Evolutionary conservation across 768 basidiomycete genomes (phyloP).

Genomic region (Suillus discolor): DNA sequence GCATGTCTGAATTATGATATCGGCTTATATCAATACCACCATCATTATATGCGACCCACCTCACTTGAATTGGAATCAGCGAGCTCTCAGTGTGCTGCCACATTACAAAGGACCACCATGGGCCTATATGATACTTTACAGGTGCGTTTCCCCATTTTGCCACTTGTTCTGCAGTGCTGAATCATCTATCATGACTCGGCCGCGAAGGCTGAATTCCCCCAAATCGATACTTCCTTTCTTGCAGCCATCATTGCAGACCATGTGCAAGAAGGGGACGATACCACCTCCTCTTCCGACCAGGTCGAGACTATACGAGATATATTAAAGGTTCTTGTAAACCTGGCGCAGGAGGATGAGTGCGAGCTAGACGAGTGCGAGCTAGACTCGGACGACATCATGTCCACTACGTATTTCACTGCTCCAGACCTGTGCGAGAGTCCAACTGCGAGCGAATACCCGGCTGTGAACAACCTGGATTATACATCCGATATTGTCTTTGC

Average conservation of each 20-base stretch:
- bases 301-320: slow-evolving; percentile 51
- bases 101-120: slow-evolving; percentile 15
- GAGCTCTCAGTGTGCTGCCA: not conserved
- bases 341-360: slow-evolving; percentile 45
- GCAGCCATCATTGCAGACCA: slow-evolving; percentile 66
- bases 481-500: not conserved
- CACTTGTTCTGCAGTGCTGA: slow-evolving; percentile 4
- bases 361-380: no score
- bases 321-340: slow-evolving; percentile 57
- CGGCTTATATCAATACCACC: not conserved
- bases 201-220: slow-evolving; percentile 67
- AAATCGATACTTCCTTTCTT: slow-evolving; percentile 72
- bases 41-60: not conserved
- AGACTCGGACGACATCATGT: slow-evolving; percentile 28
- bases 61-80: not conserved
- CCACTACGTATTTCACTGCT: slow-evolving; percentile 44
- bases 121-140: slow-evolving; percentile 44
- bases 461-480: not conserved
- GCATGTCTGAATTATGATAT: slow-evolving; percentile 1
- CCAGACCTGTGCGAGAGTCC: slow-evolving; percentile 43
- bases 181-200: slow-evolving; percentile 16
- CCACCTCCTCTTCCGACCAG: slow-evolving; percentile 37
- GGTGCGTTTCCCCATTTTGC: slow-evolving; percentile 31
- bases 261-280: slow-evolving; percentile 37
- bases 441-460: slow-evolving; percentile 40